Evolutionary conservation across 805 yeast species (phyloP), one percentile per base, ranked within the genome.

Genomic region (Yueomyces sinensis): DNA sequence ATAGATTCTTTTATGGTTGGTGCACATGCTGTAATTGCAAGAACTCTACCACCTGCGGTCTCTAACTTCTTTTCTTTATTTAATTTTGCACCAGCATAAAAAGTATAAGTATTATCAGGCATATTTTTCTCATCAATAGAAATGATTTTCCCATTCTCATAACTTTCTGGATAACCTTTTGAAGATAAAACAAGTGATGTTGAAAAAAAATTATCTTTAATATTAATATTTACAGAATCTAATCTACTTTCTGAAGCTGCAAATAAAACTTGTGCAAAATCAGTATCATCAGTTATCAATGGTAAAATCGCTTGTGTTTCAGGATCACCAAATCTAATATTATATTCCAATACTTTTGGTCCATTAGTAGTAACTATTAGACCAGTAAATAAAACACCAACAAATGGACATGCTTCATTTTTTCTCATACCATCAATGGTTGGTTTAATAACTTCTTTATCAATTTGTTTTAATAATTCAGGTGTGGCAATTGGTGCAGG

Each of bases 321-420:
- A 45, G 99, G 99, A 58, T 91, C 99, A 42, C 99, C 99, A 47
- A 91, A 93, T 62, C 99, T 77, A 34, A 93, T 97, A 49, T 91
- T 91, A 62, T 93, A 91, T 61, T 91, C 99, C 50, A 91, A 68
- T 4, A 87, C 95, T 63, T 86, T 83, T 46, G 98, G 97, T 41
- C 94, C 96, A 30, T 65, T 49, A n/a, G 76, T 72, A 4, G 93
- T 74, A 45, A 91, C 70, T 79, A 91, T 91, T 47, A 91, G 72
- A 41, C 99, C 99, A 9, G 95, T 91, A 64, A 91, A 91, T 33
- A 91, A 66, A 41, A 93, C 77, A 48, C 99, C 99, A 36, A 83
- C 86, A 74, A 91, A 84, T 40, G 99, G 98, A 61, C 68, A 73
- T 4, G 94, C 94, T 50, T 89, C 98, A n/a, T n/a, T n/a, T 48